Evolutionary conservation across 164 flowering plant species (phyloP), one percentile per base, ranked within the genome.

Genomic region (Vitis vinifera): DNA sequence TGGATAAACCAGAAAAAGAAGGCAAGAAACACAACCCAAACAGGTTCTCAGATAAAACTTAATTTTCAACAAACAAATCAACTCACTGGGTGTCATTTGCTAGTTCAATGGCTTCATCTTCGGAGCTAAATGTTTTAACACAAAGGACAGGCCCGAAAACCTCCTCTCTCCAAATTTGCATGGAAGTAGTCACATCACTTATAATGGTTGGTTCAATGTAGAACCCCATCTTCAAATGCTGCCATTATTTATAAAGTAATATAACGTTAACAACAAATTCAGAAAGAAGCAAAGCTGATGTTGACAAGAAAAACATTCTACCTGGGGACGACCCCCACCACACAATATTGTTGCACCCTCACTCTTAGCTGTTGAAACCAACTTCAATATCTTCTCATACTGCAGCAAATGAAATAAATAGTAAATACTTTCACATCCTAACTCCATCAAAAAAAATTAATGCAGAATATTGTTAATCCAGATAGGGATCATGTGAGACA

Each of bases 101-200:
- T 69, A 95, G 79, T 67, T 93, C 91, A 79, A 91, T 84, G 60
- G 98, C 99, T 78, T 96, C 99, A 8, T 90, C 92, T 80, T 96
- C 99, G 50, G 86, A 84, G 30, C 83, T 76, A 71, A 96, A 96
- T 64, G 93, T 91, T 79, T 93, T 90, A 23, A 91, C 91, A 75
- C 99, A 89, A 1, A 96, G 76, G 73, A 96, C 97, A 65, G 99
- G 99, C 67, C 98, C 99, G 78, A 96, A 96, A 57, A 91, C 98
- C 85, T 96, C 99, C 73, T 93, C 98, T 69, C 82, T 90, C 99
- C 99, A 96, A 37, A 96, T 88, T 89, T 93, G 90, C 99, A 96
- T 96, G 55, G 97, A 87, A 51, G 92, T 88, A 44, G 81, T 76
- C 27, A 96, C 92, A 78, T 93, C 85, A 63, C 83, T 84, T 65